These are phyloP conservation scores for Backusella liffmaniae DNA, from an alignment of 192 early-diverging fungal species.

Conservation along the genomic window DNA sequence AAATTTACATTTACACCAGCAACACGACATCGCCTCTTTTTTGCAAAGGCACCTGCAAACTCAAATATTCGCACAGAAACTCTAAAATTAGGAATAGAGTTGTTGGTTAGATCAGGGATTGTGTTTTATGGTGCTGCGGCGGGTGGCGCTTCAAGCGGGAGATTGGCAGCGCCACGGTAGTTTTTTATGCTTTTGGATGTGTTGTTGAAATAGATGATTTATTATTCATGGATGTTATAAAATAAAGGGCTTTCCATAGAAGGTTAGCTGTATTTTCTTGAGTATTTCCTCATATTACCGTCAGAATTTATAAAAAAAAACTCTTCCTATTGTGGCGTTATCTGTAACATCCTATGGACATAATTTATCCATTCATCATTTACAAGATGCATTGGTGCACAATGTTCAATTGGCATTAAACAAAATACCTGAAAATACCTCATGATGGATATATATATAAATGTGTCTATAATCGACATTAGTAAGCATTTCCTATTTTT, in stretches of 20 bases:
- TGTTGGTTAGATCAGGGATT: slow-evolving; percentile 18
- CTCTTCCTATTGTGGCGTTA: too few relatives aligned
- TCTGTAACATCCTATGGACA: too few relatives aligned
- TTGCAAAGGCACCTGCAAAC: slow-evolving; percentile 25
- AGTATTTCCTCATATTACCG: neutral
- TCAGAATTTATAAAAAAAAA: neutral
- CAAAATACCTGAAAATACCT: too few relatives aligned
- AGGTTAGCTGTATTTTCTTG: neutral
- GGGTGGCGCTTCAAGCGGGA: slow-evolving; percentile 20
- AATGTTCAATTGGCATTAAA: too few relatives aligned
- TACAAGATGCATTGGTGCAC: too few relatives aligned
- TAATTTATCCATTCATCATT: too few relatives aligned
- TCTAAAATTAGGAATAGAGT: slow-evolving; percentile 25
- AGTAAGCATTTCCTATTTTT: too few relatives aligned
- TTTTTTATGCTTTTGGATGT: neutral
- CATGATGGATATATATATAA: too few relatives aligned
- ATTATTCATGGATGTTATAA: too few relatives aligned
- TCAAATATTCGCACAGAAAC: slow-evolving; percentile 29
- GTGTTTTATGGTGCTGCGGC: slow-evolving; percentile 33
- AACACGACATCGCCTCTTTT: slow-evolving; percentile 35
- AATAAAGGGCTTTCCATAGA: neutral
- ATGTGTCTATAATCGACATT: too few relatives aligned
- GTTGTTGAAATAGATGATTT: too few relatives aligned
- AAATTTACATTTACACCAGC: slow-evolving; percentile 21
- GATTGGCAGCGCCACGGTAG: slow-evolving; percentile 3